These are phyloP conservation scores for Neofusicoccum parvum DNA, from an alignment of 2,329 filamentous ascomycete genomes.

Conservation along the genomic window DNA sequence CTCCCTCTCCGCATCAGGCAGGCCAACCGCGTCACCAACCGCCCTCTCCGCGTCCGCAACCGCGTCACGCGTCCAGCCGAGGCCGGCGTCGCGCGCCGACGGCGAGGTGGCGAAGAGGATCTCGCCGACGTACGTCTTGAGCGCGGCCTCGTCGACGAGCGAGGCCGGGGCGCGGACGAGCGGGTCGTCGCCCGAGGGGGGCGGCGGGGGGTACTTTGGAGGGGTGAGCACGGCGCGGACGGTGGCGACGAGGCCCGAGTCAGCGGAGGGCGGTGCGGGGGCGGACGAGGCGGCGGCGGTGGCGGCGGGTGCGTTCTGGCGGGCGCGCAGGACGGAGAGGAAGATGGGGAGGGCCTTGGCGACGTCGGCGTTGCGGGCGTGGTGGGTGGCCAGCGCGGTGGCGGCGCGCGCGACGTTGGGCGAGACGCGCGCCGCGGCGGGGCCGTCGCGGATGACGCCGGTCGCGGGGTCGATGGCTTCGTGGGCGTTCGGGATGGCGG, in stretches of 20 bases:
- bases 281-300: constrained; percentile 20
- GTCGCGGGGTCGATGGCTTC: constrained; percentile 63
- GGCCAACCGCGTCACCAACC: constrained; percentile 29
- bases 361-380: constrained; percentile 69
- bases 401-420: constrained; percentile 74
- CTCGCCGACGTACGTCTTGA: constrained; percentile 91
- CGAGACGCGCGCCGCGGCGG: constrained; percentile 45
- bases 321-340: constrained; percentile 78
- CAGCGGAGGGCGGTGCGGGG: constrained; percentile 27
- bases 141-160: constrained; percentile 79
- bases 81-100: constrained; percentile 62
- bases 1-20: constrained; percentile 48
- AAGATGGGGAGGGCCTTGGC: constrained; percentile 77
- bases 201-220: constrained; percentile 68
- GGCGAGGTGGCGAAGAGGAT: constrained; percentile 77
- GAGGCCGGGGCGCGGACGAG: constrained; percentile 66
- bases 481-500: constrained; percentile 51
- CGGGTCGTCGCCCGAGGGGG: constrained; percentile 68
- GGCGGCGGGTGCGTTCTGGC: constrained; percentile 58
- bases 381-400: constrained; percentile 77
- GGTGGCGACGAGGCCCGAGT: constrained; percentile 33
- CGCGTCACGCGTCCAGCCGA: constrained; percentile 88
- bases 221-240: constrained; percentile 54
- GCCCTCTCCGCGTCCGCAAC: constrained; percentile 76
- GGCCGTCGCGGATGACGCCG: constrained; percentile 49